Conservation (phyloP, 805 yeast genomes). For the Schwanniomyces sp. region DNA sequence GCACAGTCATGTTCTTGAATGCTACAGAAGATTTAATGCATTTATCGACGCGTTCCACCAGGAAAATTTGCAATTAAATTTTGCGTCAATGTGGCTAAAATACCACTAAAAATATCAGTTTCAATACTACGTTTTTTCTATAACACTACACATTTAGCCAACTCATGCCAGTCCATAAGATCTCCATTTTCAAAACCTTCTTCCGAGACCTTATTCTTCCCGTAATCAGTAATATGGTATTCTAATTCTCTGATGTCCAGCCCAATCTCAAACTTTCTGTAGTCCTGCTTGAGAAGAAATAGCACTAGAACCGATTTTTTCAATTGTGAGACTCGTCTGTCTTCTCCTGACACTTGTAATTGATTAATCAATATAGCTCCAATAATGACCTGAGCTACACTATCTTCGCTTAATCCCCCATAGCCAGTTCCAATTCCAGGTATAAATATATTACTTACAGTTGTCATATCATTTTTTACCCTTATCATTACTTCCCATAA, state of each 20-base stretch:
- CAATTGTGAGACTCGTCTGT: constrained; percentile 7
- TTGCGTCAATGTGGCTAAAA: neutral
- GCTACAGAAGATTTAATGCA: neutral
- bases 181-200: neutral
- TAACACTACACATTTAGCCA: constrained; percentile 11
- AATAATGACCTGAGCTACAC: constrained; percentile 17
- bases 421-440: constrained; percentile 30
- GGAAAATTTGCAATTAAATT: neutral
- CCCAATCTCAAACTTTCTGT: constrained; percentile 10
- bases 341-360: constrained; percentile 4
- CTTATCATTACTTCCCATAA: constrained; percentile 19
- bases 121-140: neutral
- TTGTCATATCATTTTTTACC: neutral
- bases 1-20: neutral
- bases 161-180: constrained; percentile 12
- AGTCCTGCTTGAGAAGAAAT: constrained; percentile 17
- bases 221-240: constrained; percentile 8
- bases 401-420: constrained; percentile 16
- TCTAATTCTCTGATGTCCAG: constrained; percentile 10
- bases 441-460: constrained; percentile 14
- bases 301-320: constrained; percentile 17
- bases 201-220: constrained; percentile 1
- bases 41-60: neutral
- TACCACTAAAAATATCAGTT: neutral
- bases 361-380: constrained; percentile 18